Percentiles rank a stretch among this genome's conserved stretches.
Conservation (phyloP, 106 monocot genomes). For the Posidonia australis region DNA sequence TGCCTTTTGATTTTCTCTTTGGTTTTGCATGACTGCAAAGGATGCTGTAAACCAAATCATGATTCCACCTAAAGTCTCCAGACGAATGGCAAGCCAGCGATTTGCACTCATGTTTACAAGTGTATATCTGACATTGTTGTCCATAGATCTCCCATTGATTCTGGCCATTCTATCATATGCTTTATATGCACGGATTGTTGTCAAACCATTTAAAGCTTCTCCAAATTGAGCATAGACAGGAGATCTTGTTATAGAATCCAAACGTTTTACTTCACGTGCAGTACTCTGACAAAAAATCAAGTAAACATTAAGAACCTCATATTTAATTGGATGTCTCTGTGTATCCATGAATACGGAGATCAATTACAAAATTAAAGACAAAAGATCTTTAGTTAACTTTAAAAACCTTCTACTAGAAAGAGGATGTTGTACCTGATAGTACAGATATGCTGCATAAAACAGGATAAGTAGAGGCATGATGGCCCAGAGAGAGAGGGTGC, state of each 20-base stretch:
- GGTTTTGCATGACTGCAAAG: conserved; percentile 97
- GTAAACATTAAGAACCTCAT: neutral
- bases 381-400: neutral
- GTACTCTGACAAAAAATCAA: conserved; percentile 43
- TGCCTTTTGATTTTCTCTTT: conserved; percentile 71
- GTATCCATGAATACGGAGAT: neutral
- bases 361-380: neutral
- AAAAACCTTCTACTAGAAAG: neutral
- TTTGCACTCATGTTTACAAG: conserved; percentile 88
- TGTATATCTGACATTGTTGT: conserved; percentile 92
- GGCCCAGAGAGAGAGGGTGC: conserved; percentile 95
- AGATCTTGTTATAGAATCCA: conserved; percentile 96
- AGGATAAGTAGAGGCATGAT: conserved; percentile 95
- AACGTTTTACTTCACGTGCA: conserved; percentile 85
- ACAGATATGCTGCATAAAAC: conserved; percentile 92
- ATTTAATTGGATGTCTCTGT: neutral
- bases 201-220: conserved; percentile 93
- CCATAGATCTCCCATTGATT: conserved; percentile 95
- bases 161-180: conserved; percentile 95
- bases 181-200: conserved; percentile 96
- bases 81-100: conserved; percentile 86
- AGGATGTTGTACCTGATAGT: conserved; percentile 72
- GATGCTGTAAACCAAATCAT: conserved; percentile 97
- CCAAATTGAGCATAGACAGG: conserved; percentile 99
- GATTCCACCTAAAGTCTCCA: conserved; percentile 83